Percentiles rank a stretch among this genome's conserved stretches.
Evolutionary conservation across 345 rosid species (phyloP).

Genomic region (Geranium rotundifolium): DNA sequence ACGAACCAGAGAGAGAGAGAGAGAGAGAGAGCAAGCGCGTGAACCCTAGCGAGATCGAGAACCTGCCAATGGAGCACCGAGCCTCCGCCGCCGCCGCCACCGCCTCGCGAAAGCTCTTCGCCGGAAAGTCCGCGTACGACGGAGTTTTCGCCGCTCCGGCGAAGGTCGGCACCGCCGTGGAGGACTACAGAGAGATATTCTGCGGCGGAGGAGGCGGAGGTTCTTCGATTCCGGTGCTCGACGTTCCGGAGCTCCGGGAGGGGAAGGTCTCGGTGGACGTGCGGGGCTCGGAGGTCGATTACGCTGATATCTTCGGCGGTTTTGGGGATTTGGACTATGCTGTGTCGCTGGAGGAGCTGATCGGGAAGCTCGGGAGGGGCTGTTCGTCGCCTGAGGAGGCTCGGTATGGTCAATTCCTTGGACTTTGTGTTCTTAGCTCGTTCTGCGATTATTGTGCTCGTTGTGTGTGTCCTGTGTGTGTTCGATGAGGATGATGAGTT

Average conservation of each 20-base stretch:
- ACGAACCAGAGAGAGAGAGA: neutral
- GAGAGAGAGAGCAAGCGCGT: neutral
- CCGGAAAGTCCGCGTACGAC: conserved; percentile 43
- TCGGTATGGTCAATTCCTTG: conserved; percentile 18
- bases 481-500: no score
- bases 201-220: conserved; percentile 26
- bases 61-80: conserved; percentile 49
- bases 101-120: conserved; percentile 38
- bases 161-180: conserved; percentile 19
- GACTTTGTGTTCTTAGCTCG: no score
- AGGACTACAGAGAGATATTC: conserved; percentile 72
- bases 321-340: conserved; percentile 40
- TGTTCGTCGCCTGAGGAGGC: conserved; percentile 5
- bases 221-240: conserved; percentile 77
- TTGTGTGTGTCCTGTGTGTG: no score
- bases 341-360: conserved; percentile 45
- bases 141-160: conserved; percentile 53
- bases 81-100: conserved; percentile 33
- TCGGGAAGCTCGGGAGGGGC: conserved; percentile 28
- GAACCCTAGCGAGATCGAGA: conserved; percentile 4
- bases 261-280: conserved; percentile 38
- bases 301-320: conserved; percentile 64
- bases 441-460: no score
- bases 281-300: conserved; percentile 53
- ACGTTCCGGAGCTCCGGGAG: conserved; percentile 55